Base-by-base conservation (phyloP, 768 basidiomycete species). In the Boletus subcaerulescens region DNA sequence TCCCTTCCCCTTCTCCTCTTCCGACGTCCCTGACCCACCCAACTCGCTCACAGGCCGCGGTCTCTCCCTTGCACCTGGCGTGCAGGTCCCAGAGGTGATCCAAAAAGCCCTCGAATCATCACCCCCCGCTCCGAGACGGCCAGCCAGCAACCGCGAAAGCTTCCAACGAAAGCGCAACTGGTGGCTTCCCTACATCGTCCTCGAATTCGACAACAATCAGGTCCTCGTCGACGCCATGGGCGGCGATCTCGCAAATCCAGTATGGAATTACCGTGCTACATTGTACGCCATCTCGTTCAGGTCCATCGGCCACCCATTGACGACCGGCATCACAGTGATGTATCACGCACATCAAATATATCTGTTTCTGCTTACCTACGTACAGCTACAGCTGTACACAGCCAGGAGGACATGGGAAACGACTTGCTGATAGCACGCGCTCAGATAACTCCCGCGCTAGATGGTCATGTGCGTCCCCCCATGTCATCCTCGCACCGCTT, bases 181-280 rank as follows among this genome's bases (percentile, higher is more conserved):
- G 88, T 94, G 90, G 91, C 80, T 99, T 35, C 97, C 97, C 29
- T 98, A 90, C 63, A 90, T 98, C 68, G 97, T 98, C 40, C 86
- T 99, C 62, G 95, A 98, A 74, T 96, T 95, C 76, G 91, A 93
- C 76, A 93, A 93, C 80, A 98, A 98, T 73, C 95, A 98, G 71
- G 86, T 98, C 63, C 76, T 99, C 60, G 87, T 98, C 53, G 96
- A 98, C 75, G 94, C 95, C 12, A 80, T 98, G 65, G 94, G 91
- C 10, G 97, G 96, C n/a, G 93, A 98, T 71, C 81, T 98, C 47
- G 66, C 82, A 13, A 85, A 80, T 62, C 97, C 97, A 4, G 81
- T 91, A 47, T 99, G 97, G 96, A 93, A 95, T 75, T 98, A 95
- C 66, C 84, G 89, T 38, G 91, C 97, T 31, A 85, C 93, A 58